Percentiles rank a stretch among this genome's conserved stretches.
phyloP scores from a whole-genome alignment of 2,329 filamentous ascomycete genomes.

The Colletotrichum lentis region DNA sequence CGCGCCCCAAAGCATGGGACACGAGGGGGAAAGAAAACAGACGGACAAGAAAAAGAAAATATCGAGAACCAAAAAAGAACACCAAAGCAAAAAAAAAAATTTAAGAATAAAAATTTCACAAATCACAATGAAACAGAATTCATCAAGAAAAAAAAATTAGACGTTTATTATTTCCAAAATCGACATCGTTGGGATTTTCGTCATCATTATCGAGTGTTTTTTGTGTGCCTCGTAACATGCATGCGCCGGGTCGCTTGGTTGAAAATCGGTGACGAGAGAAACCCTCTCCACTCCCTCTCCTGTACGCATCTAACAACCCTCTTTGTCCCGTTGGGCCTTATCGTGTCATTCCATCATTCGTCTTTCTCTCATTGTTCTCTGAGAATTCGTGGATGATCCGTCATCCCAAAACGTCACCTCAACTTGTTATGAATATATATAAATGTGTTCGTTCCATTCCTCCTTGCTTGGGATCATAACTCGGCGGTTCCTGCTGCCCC shows the following conservation, averaged over 20 bases:
- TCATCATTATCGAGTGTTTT: slow-evolving; percentile 24
- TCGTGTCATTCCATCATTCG: slow-evolving; percentile 26
- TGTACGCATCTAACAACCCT: background rate
- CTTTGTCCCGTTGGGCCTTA: background rate
- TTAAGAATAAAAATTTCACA: too few relatives aligned
- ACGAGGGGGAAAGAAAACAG: too few relatives aligned
- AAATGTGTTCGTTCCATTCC: background rate
- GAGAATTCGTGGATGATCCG: too few relatives aligned
- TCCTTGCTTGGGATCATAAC: background rate
- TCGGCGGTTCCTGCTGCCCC: background rate
- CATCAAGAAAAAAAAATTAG: slow-evolving; percentile 29
- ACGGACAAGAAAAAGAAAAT: too few relatives aligned
- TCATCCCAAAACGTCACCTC: too few relatives aligned
- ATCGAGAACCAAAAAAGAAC: background rate
- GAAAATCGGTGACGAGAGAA: background rate
- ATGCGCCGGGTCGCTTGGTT: slow-evolving; percentile 9
- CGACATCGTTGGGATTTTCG: slow-evolving; percentile 19
- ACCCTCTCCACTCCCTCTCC: background rate
- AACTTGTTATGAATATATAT: too few relatives aligned
- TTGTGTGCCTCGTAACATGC: background rate
- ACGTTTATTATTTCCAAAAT: background rate
- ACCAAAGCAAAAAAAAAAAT: background rate
- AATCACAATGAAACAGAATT: background rate
- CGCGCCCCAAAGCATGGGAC: too few relatives aligned
- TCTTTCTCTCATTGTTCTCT: too few relatives aligned